phyloP scores from a whole-genome alignment of 2,329 filamentous ascomycete genomes.

The Sclerotinia trifoliorum region DNA sequence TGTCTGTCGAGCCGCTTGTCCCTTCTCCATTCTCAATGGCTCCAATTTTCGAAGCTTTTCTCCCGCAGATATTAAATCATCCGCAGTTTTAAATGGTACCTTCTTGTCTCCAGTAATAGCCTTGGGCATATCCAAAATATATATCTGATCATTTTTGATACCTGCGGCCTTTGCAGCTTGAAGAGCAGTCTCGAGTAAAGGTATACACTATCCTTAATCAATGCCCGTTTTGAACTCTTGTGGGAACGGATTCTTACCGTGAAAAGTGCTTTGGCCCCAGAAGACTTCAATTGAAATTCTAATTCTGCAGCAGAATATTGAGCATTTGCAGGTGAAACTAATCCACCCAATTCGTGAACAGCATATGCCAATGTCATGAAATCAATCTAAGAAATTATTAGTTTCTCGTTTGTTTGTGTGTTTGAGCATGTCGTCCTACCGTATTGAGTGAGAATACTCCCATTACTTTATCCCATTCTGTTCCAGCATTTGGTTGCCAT shows the following conservation, averaged over 20 bases:
- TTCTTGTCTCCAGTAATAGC: conserved; percentile 49
- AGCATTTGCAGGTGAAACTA: conserved; percentile 80
- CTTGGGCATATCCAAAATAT: conserved; percentile 67
- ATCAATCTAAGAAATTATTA: conserved; percentile 57
- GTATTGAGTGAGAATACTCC: conserved; percentile 79
- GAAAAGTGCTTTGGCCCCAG: conserved; percentile 68
- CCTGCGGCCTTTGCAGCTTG: conserved; percentile 68
- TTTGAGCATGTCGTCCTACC: conserved; percentile 45
- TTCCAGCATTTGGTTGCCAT: conserved; percentile 67
- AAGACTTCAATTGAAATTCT: conserved; percentile 77
- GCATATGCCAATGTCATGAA: conserved; percentile 72
- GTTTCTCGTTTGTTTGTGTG: neutral
- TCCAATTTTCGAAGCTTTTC: conserved; percentile 52
- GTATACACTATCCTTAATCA: conserved; percentile 49
- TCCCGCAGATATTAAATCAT: conserved; percentile 70
- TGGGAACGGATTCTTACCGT: conserved; percentile 59
- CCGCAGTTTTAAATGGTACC: conserved; percentile 62
- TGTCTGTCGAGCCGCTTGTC: conserved; percentile 65
- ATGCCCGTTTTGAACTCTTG: neutral
- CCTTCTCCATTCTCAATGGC: conserved; percentile 58
- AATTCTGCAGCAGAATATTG: conserved; percentile 81
- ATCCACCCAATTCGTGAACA: conserved; percentile 70
- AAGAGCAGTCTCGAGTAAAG: conserved; percentile 62
- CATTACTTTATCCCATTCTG: conserved; percentile 79
- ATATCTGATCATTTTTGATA: conserved; percentile 69